Conservation (phyloP, 1,284 basidiomycete species). For the Trametes polyzona region DNA sequence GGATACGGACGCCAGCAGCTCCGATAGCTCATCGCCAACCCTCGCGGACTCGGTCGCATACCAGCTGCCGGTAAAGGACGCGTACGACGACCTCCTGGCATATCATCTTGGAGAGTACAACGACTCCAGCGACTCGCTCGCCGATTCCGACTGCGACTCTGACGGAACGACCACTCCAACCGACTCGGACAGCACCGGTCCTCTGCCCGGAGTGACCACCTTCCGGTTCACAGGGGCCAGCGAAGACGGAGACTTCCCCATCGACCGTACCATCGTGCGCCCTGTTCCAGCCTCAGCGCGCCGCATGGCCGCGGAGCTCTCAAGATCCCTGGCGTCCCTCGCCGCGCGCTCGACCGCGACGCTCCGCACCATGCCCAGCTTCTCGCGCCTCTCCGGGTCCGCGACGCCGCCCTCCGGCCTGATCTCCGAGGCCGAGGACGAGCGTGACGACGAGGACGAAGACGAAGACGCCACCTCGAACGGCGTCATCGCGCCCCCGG, state of each 20-base stretch:
- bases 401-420: not conserved
- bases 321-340: slow-evolving; percentile 8
- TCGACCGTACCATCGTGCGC: slow-evolving; percentile 19
- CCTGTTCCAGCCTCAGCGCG: not conserved
- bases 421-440: too few species aligned
- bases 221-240: slow-evolving; percentile 2
- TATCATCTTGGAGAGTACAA: slow-evolving; percentile 3
- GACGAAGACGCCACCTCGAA: too few species aligned
- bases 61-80: slow-evolving; percentile 3
- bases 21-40: not conserved
- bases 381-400: not conserved
- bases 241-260: slow-evolving; percentile 10
- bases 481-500: not conserved
- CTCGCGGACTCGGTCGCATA: slow-evolving; percentile 8
- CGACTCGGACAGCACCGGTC: not conserved
- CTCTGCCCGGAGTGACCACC: not conserved
- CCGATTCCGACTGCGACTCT: not conserved
- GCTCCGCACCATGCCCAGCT: not conserved
- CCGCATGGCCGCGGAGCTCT: slow-evolving; percentile 1
- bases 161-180: slow-evolving; percentile 1
- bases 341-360: slow-evolving; percentile 7
- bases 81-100: slow-evolving; percentile 3
- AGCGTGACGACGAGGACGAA: not conserved
- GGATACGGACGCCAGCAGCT: not conserved
- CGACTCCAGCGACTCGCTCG: not conserved